Evolutionary conservation across 75 land plant species (phyloP).

Genomic region (Sequoia sempervirens): DNA sequence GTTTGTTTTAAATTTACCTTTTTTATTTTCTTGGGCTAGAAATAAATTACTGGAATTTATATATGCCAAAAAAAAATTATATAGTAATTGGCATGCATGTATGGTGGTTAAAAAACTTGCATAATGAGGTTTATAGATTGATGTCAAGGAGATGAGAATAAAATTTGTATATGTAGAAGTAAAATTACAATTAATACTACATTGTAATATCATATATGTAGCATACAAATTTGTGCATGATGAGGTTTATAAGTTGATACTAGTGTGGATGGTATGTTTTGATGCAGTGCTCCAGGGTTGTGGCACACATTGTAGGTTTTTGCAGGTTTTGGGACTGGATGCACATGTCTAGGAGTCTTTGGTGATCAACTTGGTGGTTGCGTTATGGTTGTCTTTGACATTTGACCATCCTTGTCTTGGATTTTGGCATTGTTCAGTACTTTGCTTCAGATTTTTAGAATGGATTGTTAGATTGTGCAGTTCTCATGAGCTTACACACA

Average conservation of each 20-base stretch:
- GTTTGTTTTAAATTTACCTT: no score
- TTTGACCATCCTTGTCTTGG: no score
- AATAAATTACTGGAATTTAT: not conserved
- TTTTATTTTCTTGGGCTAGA: no score
- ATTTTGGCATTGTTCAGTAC: no score
- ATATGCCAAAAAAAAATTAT: not conserved
- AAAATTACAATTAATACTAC: not conserved
- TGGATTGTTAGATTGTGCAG: no score
- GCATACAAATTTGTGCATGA: not conserved
- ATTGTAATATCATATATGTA: not conserved
- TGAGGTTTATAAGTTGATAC: not conserved
- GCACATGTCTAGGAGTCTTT: not conserved
- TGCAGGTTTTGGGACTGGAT: not conserved
- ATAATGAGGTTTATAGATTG: not conserved
- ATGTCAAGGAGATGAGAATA: not conserved
- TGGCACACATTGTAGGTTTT: not conserved
- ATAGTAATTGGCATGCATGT: not conserved
- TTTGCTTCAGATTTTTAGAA: no score
- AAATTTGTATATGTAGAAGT: not conserved
- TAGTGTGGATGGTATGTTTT: not conserved
- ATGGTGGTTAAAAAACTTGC: not conserved
- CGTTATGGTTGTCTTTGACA: no score
- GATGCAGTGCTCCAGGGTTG: not conserved
- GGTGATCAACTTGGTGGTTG: no score
- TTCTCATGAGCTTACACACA: not conserved